Percentiles rank a stretch among this genome's conserved stretches.
These are phyloP conservation scores for Globisporangium carolinianum DNA, from an alignment of 352 stramenopile genomes.

Conservation along the genomic window DNA sequence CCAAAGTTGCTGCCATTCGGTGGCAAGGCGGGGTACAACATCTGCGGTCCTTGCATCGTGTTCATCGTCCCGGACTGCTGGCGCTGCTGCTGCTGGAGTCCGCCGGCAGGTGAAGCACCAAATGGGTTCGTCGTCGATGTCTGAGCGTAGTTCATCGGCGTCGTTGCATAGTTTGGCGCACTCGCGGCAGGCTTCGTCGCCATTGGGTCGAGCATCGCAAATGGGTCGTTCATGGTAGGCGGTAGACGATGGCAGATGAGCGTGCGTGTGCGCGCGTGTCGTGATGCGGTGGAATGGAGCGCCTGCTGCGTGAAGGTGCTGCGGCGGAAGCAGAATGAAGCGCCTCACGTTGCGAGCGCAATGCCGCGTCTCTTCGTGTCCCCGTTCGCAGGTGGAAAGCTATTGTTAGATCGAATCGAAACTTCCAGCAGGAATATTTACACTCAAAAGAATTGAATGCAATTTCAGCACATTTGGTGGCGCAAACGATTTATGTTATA, in stretches of 20 bases:
- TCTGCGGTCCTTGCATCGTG: not conserved
- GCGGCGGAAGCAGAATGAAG: too few species aligned
- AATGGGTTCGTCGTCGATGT: constrained; percentile 28
- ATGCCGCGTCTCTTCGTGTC: too few species aligned
- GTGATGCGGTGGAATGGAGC: too few species aligned
- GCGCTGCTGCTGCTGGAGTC: constrained; percentile 11
- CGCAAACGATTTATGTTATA: too few species aligned
- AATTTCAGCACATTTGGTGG: too few species aligned
- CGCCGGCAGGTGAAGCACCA: constrained; percentile 9
- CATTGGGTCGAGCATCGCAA: constrained; percentile 49
- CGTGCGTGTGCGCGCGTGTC: not conserved
- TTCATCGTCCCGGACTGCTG: constrained; percentile 11
- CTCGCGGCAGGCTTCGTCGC: constrained; percentile 22
- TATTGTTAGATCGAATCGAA: too few species aligned
- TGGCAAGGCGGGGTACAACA: constrained; percentile 4
- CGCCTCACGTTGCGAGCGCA: too few species aligned
- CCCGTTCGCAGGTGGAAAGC: too few species aligned
- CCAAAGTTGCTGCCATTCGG: constrained; percentile 13
- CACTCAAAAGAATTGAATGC: too few species aligned
- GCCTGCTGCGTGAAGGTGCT: too few species aligned
- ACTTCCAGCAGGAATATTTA: too few species aligned
- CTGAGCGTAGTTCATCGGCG: constrained; percentile 14
- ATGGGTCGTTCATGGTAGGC: constrained; percentile 54
- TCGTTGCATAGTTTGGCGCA: constrained; percentile 15
- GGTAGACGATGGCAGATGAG: too few species aligned